Evolutionary conservation across 1,139 yeast species (phyloP).

Genomic region (Blastobotrys petasosporus): DNA sequence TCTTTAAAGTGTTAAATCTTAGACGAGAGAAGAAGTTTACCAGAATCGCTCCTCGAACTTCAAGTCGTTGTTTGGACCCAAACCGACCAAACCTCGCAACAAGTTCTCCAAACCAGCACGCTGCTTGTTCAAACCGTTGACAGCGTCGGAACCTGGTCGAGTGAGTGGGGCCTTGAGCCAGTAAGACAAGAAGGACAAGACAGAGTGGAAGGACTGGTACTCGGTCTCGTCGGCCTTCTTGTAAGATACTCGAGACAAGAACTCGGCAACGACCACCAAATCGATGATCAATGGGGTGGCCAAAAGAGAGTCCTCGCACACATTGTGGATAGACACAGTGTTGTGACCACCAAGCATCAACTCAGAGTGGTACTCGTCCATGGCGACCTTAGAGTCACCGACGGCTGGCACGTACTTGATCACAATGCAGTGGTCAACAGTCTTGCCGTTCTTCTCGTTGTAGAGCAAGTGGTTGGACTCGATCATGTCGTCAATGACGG

Average conservation of each 20-base stretch:
- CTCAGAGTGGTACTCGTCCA: conserved; percentile 97
- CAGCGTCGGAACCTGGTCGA: conserved; percentile 84
- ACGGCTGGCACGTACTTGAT: conserved; percentile 92
- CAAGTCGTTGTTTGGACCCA: conserved; percentile 84
- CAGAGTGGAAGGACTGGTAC: conserved; percentile 72
- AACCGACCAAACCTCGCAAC: conserved; percentile 81
- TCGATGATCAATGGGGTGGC: conserved; percentile 95
- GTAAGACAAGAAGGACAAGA: conserved; percentile 80
- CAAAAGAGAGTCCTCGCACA: conserved; percentile 90
- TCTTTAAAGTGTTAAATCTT: too few species aligned
- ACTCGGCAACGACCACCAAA: conserved; percentile 83
- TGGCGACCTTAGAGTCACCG: conserved; percentile 94
- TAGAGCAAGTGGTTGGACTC: conserved; percentile 82
- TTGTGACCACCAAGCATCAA: conserved; percentile 97
- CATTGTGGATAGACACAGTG: conserved; percentile 88
- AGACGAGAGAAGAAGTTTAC: conserved; percentile 25
- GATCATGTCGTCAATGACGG: conserved; percentile 92
- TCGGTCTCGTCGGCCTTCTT: conserved; percentile 44
- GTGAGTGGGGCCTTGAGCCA: conserved; percentile 97
- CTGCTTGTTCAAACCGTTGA: conserved; percentile 92
- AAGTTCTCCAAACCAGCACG: conserved; percentile 88
- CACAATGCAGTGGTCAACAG: conserved; percentile 90
- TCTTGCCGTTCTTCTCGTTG: conserved; percentile 71
- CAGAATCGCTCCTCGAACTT: conserved; percentile 86
- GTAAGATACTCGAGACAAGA: conserved; percentile 79